These are phyloP conservation scores for Colletotrichum filicis DNA, from an alignment of 2,329 filamentous ascomycete genomes.

Conservation along the genomic window DNA sequence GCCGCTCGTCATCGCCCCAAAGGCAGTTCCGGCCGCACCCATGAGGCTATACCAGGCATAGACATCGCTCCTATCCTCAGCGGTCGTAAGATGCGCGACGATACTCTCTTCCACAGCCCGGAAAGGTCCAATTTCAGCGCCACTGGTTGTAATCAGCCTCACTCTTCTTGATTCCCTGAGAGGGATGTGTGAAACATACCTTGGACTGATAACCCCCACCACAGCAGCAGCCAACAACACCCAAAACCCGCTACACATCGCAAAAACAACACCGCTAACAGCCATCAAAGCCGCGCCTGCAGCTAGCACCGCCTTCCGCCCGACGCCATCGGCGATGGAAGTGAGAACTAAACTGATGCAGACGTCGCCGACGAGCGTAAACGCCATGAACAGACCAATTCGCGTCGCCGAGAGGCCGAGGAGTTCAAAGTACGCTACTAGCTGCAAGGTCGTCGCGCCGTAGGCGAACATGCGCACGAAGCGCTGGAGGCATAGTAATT, in stretches of 20 bases:
- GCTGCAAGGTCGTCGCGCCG: neutral
- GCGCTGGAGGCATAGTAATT: neutral
- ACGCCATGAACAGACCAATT: neutral
- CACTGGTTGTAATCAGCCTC: neutral
- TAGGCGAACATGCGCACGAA: neutral
- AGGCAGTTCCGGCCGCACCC: neutral
- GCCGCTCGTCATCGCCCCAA: neutral
- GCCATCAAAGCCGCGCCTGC: neutral
- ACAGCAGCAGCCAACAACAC: neutral
- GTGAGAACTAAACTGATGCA: neutral
- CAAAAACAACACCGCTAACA: neutral
- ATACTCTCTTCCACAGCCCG: neutral
- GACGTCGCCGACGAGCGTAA: neutral
- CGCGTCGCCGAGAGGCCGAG: neutral
- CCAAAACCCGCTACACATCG: neutral
- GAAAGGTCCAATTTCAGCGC: neutral
- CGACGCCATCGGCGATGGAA: neutral
- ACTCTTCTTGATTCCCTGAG: neutral
- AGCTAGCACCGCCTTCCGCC: neutral
- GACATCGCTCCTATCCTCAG: neutral
- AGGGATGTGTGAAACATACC: neutral
- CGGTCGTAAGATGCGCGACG: neutral
- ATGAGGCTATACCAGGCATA: neutral
- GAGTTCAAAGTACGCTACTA: neutral
- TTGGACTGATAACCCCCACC: neutral